phyloP scores from a whole-genome alignment of 495 filamentous ascomycete genomes.

The Hyaloscypha hepaticicola region DNA sequence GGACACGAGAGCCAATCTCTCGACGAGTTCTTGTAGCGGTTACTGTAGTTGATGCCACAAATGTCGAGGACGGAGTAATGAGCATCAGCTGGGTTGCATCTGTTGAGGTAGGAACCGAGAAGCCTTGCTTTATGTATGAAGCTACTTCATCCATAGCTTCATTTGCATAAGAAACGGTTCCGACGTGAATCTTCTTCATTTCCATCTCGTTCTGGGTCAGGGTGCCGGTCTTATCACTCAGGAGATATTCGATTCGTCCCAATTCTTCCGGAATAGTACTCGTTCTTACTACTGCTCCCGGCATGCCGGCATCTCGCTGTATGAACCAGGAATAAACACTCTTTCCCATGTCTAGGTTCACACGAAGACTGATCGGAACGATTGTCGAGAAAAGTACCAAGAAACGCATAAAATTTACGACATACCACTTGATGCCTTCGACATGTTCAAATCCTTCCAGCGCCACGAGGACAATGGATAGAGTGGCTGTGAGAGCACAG shows the following conservation, averaged over 20 bases:
- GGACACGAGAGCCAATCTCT: slow-evolving; percentile 89
- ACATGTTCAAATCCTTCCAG: slow-evolving; percentile 75
- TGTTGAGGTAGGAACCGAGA: slow-evolving; percentile 47
- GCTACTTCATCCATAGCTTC: slow-evolving; percentile 98
- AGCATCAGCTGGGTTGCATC: slow-evolving; percentile 36
- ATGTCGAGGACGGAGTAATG: slow-evolving; percentile 70
- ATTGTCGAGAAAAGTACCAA: slow-evolving; percentile 98
- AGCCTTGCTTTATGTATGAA: slow-evolving; percentile 80
- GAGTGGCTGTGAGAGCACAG: slow-evolving; percentile 78
- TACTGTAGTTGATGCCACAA: slow-evolving; percentile 53
- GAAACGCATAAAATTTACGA: slow-evolving; percentile 93
- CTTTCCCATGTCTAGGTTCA: slow-evolving; percentile 97
- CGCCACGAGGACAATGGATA: slow-evolving; percentile 89
- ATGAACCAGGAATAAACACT: slow-evolving; percentile 95
- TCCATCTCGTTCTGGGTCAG: slow-evolving; percentile 99
- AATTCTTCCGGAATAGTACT: slow-evolving; percentile 98
- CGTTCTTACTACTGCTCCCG: slow-evolving; percentile 88
- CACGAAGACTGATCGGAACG: slow-evolving; percentile 92
- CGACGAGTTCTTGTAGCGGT: slow-evolving; percentile 77
- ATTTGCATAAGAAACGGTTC: slow-evolving; percentile 95
- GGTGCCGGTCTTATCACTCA: slow-evolving; percentile 97
- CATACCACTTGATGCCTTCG: slow-evolving; percentile 72
- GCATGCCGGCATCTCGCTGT: slow-evolving; percentile 83
- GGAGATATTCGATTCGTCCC: slow-evolving; percentile 90
- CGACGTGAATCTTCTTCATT: slow-evolving; percentile 97